Evolutionary conservation across 306 rosid species (phyloP), one percentile per base, ranked within the genome.

Genomic region (Fragaria ananassa): DNA sequence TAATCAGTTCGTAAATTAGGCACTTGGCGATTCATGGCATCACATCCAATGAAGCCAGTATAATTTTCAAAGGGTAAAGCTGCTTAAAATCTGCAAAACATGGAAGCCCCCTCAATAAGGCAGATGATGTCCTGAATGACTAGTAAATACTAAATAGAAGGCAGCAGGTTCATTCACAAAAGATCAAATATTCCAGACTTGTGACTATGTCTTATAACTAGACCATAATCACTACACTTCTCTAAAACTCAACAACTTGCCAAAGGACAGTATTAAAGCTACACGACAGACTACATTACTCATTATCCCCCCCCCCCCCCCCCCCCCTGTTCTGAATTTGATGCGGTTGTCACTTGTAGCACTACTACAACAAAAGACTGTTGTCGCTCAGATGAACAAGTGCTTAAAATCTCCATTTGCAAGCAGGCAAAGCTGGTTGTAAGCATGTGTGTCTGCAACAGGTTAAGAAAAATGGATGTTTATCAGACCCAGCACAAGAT

Each of bases 401-500:
- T 88, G 84, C 66, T 84, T 95, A 74, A 86, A 92, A 72, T 92
- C 97, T 64, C 96, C 97, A 83, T 88, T 89, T 71, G 97, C 97
- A 49, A 92, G 92, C 85, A 77, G 90, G 80, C 97, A 90, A 35
- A 95, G 92, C 86, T 89, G 92, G 81, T 92, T 85, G 92, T 89
- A 95, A 74, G 80, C 75, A 71, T 82, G 45, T 15, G 80, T 76
- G 78, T 95, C 98, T 95, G 97, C 79, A 75, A 74, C 57, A 70
- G 35, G 60, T 10, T 12, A 1, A 68, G 71, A 64, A 61, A 53
- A 37, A 57, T 10, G 8, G 25, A 41, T 1, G 1, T 42, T 11
- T 19, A 64, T 81, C 64, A 68, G 74, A 83, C 67, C 73, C 41
- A 6, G 21, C 19, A 76, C 56, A n/a, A 23, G 66, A 4, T 64